Conservation (phyloP, 805 yeast species). For the Monosporozyma servazzii region DNA sequence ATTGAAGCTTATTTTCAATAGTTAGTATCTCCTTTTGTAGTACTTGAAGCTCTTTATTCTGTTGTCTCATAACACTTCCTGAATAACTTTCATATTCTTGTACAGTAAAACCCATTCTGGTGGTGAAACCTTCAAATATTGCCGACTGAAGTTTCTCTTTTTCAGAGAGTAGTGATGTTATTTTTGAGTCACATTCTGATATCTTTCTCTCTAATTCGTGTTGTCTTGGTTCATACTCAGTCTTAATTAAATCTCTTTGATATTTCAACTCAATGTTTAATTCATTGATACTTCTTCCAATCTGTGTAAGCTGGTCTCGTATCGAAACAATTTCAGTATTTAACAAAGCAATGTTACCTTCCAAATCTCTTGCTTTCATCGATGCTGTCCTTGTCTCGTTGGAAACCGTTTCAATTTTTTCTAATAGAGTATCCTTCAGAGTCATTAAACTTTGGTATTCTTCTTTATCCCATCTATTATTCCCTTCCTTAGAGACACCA, state of each 20-base stretch:
- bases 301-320: constrained; percentile 37
- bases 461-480: constrained; percentile 63
- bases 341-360: constrained; percentile 44
- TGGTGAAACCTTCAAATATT: constrained; percentile 48
- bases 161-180: constrained; percentile 22
- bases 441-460: constrained; percentile 48
- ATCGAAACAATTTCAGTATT: constrained; percentile 38
- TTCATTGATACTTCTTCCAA: constrained; percentile 39
- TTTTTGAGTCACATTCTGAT: constrained; percentile 15
- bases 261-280: constrained; percentile 43
- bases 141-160: constrained; percentile 34
- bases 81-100: constrained; percentile 63
- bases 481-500: constrained; percentile 47
- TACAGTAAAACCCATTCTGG: constrained; percentile 45
- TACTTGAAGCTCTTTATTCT: constrained; percentile 52
- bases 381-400: constrained; percentile 41
- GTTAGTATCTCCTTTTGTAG: constrained; percentile 52
- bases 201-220: constrained; percentile 19
- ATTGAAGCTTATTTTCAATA: constrained; percentile 49
- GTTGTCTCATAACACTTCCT: constrained; percentile 47
- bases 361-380: constrained; percentile 44
- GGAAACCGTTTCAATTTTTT: constrained; percentile 36
- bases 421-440: constrained; percentile 41
- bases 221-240: constrained; percentile 25
- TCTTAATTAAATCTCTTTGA: constrained; percentile 30